Evolutionary conservation across 1,284 basidiomycete genomes (phyloP), one percentile per base, ranked within the genome.

Genomic region (Termitomyces sp.): DNA sequence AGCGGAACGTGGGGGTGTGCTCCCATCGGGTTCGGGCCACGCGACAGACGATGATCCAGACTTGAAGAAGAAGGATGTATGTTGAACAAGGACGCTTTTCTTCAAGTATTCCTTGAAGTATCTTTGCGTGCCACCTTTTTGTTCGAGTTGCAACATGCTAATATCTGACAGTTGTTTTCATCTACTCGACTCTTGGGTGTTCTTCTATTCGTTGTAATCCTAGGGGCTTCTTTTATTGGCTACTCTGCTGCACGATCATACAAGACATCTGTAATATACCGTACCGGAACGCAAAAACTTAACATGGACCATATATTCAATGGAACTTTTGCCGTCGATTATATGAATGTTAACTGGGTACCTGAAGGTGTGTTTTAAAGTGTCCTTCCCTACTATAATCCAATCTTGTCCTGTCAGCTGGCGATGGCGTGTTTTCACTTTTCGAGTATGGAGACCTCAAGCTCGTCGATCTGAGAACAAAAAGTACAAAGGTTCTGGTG

Each of bases 251-350:
- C 87, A 0, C 73, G 77, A 49, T 77, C 80, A 2, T 92, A 91
- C 65, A 74, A 74, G 4, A 83, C 83, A 3, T 75, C 74, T 8
- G 68, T 75, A 4, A 80, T 77, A 64, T 76, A 66, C 55, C 69
- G 76, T 9, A 76, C 76, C 4, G 86, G 90, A 1, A 77, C 71
- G 31, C 77, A 75, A 61, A 89, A 83, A 62, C 77, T 96, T 47
- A 88, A 87, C 1, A 83, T 97, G 79, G 91, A 96, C 64, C 87
- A 94, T 67, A 71, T 95, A 46, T 92, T 92, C 72, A 94, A 95
- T 65, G 92, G 92, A 3, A 96, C 93, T 0, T 97, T 96, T 65
- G 59, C 50, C 9, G 69, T 77, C 2, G 63, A 77, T 3, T 66
- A 64, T 10, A 74, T 76, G 43, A 64, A 64, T 30, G 69, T 95